Percentiles rank a stretch among this genome's conserved stretches.
phyloP scores from a whole-genome alignment of 306 rosid species.

The Quercus agrifolia region DNA sequence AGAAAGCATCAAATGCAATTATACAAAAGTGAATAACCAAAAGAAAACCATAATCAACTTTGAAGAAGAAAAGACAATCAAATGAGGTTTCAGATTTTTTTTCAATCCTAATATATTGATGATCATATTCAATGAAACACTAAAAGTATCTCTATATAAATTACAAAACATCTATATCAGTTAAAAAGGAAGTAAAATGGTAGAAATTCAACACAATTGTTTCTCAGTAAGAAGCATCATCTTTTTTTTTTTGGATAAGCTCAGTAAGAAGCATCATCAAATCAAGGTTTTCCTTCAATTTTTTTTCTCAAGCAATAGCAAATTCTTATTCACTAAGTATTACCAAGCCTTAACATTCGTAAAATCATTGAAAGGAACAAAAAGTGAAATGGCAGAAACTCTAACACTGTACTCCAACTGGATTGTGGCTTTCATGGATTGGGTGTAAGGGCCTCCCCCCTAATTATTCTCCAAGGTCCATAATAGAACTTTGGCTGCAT shows the following conservation, averaged over 20 bases:
- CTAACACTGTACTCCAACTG: neutral
- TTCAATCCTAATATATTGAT: too few species aligned
- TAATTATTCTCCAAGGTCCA: slow-evolving; percentile 74
- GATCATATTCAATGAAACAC: too few species aligned
- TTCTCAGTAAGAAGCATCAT: neutral
- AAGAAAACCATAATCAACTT: too few species aligned
- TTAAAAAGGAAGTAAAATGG: neutral
- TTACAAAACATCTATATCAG: neutral
- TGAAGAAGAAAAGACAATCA: too few species aligned
- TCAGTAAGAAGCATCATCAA: neutral
- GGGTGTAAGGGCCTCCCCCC: slow-evolving; percentile 44
- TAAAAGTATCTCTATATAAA: neutral
- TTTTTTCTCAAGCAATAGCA: neutral
- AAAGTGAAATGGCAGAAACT: neutral
- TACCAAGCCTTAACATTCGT: neutral
- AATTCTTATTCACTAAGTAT: neutral
- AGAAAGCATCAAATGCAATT: neutral
- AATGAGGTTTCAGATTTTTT: too few species aligned
- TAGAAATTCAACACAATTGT: neutral
- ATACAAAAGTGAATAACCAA: neutral
- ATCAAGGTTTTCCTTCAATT: neutral
- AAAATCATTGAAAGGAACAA: neutral
- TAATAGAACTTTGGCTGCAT: slow-evolving; percentile 73
- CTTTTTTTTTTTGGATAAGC: neutral
- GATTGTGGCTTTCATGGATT: slow-evolving; percentile 21